Percentiles rank a stretch among this genome's conserved stretches.
Conservation (phyloP, 1,139 yeast genomes). For the Suhomyces choctaworum region DNA sequence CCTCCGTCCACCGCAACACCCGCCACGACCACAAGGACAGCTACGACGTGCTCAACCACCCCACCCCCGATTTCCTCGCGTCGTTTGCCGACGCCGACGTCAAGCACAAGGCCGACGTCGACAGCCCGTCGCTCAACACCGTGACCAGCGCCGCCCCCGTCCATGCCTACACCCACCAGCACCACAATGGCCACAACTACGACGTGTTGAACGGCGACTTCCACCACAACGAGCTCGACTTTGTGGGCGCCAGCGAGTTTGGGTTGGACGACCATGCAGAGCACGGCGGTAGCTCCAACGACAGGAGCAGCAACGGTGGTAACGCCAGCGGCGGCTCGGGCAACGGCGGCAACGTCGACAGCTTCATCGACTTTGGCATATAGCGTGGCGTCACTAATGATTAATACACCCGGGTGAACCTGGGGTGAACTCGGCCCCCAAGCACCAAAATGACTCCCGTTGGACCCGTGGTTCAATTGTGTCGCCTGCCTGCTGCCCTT, state of each 20-base stretch:
- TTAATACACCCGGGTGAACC: too few species aligned
- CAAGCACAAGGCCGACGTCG: slow-evolving; percentile 3
- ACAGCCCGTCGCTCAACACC: slow-evolving; percentile 7
- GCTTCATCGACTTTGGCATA: slow-evolving; percentile 19
- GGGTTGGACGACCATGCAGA: slow-evolving; percentile 3
- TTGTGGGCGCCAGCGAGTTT: slow-evolving; percentile 6
- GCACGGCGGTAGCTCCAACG: background rate
- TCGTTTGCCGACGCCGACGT: slow-evolving; percentile 5
- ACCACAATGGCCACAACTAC: slow-evolving; percentile 9
- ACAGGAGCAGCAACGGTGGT: slow-evolving; percentile 1
- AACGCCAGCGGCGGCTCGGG: slow-evolving; percentile 3
- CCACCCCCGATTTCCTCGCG: slow-evolving; percentile 35
- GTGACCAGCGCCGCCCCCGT: slow-evolving; percentile 4
- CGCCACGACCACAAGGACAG: slow-evolving; percentile 1
- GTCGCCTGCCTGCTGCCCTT: too few species aligned
- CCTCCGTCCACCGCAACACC: slow-evolving; percentile 2
- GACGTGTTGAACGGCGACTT: slow-evolving; percentile 9
- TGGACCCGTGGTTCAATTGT: too few species aligned
- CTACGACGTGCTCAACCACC: slow-evolving; percentile 16
- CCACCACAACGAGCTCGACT: slow-evolving; percentile 9
- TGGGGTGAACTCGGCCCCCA: too few species aligned
- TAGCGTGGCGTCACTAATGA: slow-evolving; percentile 1
- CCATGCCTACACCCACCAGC: slow-evolving; percentile 14
- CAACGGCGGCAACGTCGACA: slow-evolving; percentile 15
- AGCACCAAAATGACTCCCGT: too few species aligned